Evolutionary conservation across 1,139 yeast species (phyloP).

Genomic region (Taphrina confusa): DNA sequence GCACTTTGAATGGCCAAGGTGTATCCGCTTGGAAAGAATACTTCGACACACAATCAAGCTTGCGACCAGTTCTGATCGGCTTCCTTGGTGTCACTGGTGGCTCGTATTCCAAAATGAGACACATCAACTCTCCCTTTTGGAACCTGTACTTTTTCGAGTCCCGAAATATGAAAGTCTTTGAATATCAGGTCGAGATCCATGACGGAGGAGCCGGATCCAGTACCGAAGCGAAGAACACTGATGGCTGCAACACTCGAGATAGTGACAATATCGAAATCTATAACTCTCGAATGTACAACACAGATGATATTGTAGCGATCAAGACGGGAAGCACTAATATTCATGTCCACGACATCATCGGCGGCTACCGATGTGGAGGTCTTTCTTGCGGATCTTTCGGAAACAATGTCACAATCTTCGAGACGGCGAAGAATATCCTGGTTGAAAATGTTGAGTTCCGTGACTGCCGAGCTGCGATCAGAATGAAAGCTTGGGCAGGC

Average conservation of each 20-base stretch:
- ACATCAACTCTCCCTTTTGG: conserved; percentile 4
- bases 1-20: conserved; percentile 12
- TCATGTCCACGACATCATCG: conserved; percentile 11
- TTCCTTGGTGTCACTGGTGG: conserved; percentile 1
- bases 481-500: conserved; percentile 13
- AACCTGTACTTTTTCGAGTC: background rate
- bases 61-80: conserved; percentile 3
- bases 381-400: conserved; percentile 10
- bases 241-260: conserved; percentile 11
- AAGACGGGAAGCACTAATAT: background rate
- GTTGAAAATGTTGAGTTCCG: background rate
- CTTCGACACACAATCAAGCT: background rate
- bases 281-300: conserved; percentile 7
- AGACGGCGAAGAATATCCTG: background rate
- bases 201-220: background rate
- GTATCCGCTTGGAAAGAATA: background rate
- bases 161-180: background rate
- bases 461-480: background rate
- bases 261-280: background rate
- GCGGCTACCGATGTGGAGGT: conserved; percentile 3
- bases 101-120: conserved; percentile 1
- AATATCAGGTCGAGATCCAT: conserved; percentile 11
- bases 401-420: conserved; percentile 2
- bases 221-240: conserved; percentile 1
- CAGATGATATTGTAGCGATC: conserved; percentile 9